These are phyloP conservation scores for Debaryomycetaceae sp. DNA, from an alignment of 1,139 yeast species.

Conservation along the genomic window DNA sequence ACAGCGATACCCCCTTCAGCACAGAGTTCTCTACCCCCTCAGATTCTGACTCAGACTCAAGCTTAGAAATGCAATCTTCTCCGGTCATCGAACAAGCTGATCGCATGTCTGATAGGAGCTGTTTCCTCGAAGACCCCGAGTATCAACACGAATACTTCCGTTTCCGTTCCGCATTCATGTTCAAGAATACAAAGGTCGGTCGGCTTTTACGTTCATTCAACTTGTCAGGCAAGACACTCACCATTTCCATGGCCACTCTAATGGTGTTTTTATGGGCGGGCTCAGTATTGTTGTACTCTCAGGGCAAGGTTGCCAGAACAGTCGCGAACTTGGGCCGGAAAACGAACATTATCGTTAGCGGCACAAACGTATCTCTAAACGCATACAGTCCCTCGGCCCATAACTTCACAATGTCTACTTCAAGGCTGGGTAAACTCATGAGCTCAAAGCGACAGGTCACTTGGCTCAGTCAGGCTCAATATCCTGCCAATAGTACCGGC, in stretches of 20 bases:
- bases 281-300: slow-evolving; percentile 21
- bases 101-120: too few species aligned
- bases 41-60: too few species aligned
- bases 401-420: slow-evolving; percentile 21
- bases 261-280: slow-evolving; percentile 16
- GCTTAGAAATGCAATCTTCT: too few species aligned
- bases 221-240: slow-evolving; percentile 5
- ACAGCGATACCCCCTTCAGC: too few species aligned
- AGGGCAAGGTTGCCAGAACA: slow-evolving; percentile 11
- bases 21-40: too few species aligned
- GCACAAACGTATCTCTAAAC: slow-evolving; percentile 23
- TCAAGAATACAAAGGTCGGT: slow-evolving; percentile 7
- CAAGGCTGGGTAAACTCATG: slow-evolving; percentile 15
- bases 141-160: slow-evolving; percentile 13
- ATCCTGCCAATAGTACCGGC: slow-evolving; percentile 11
- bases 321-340: slow-evolving; percentile 16
- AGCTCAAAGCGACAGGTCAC: slow-evolving; percentile 10
- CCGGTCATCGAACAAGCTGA: too few species aligned
- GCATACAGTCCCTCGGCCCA: slow-evolving; percentile 15
- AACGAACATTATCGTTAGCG: slow-evolving; percentile 17
- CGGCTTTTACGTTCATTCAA: not conserved
- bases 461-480: slow-evolving; percentile 25
- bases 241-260: slow-evolving; percentile 1
- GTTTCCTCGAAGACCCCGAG: not conserved
- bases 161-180: slow-evolving; percentile 15